Conservation (phyloP, 306 rosid species). For the barrel medic (Medicago truncatula) region MtrunA17r5.0-ANR NC_053048.1:30659001-30659500, state of each 20-base stretch:
- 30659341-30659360: constrained; percentile 43
- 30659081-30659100: neutral
- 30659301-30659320: constrained; percentile 52
- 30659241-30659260: constrained; percentile 51
- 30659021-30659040: neutral
- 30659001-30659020: neutral
- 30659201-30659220: constrained; percentile 35
- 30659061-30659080: neutral
- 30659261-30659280: constrained; percentile 54
- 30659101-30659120: neutral
- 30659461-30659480: constrained; percentile 96
- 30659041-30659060: neutral
- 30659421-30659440: constrained; percentile 48
- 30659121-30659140: constrained; percentile 30
- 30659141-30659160: constrained; percentile 26
- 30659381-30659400: constrained; percentile 42
- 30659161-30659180: constrained; percentile 1
- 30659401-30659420: constrained; percentile 37
- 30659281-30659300: constrained; percentile 47
- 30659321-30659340: constrained; percentile 50
- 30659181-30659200: constrained; percentile 16
- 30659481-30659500: constrained; percentile 80
- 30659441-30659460: constrained; percentile 52
- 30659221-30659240: constrained; percentile 41
- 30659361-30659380: constrained; percentile 47